phyloP scores from a whole-genome alignment of 306 rosid genomes.

The Leucaena leucocephala region DNA sequence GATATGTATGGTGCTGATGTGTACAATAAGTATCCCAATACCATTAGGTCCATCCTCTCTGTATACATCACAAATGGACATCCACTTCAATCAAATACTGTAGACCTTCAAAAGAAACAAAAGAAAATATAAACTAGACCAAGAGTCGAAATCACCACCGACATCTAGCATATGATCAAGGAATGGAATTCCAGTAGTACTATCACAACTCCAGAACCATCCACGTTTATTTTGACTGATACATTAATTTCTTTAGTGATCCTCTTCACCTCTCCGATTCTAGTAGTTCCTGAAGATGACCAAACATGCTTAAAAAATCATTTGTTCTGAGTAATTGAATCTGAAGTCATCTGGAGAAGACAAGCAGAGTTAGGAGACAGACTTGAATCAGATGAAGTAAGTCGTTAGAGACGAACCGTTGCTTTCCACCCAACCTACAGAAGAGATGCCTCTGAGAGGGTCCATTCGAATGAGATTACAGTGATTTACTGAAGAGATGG shows the following conservation, averaged over 20 bases:
- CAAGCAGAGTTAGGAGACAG: background rate
- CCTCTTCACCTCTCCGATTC: slow-evolving; percentile 85
- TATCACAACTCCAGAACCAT: slow-evolving; percentile 79
- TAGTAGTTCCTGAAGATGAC: slow-evolving; percentile 56
- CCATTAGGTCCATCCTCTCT: background rate
- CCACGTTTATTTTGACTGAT: slow-evolving; percentile 77
- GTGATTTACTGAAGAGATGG: slow-evolving; percentile 38
- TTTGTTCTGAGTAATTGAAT: background rate
- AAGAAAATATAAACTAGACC: slow-evolving; percentile 1
- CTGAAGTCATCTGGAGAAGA: background rate
- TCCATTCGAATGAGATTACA: slow-evolving; percentile 39
- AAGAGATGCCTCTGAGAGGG: slow-evolving; percentile 31
- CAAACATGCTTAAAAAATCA: slow-evolving; percentile 17
- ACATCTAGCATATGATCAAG: slow-evolving; percentile 98
- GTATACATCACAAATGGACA: slow-evolving; percentile 21
- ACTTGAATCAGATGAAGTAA: slow-evolving; percentile 55
- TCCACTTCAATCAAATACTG: slow-evolving; percentile 15
- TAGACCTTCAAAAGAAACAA: background rate
- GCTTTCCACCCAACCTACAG: slow-evolving; percentile 45
- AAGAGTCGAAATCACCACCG: slow-evolving; percentile 36
- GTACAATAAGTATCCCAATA: background rate
- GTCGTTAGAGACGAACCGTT: slow-evolving; percentile 46
- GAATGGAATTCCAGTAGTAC: slow-evolving; percentile 70
- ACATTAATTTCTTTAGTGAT: slow-evolving; percentile 84
- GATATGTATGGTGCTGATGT: no score